These are phyloP conservation scores for Trichoderma asperelloides DNA, from an alignment of 495 filamentous ascomycete genomes.

Conservation along the genomic window DNA sequence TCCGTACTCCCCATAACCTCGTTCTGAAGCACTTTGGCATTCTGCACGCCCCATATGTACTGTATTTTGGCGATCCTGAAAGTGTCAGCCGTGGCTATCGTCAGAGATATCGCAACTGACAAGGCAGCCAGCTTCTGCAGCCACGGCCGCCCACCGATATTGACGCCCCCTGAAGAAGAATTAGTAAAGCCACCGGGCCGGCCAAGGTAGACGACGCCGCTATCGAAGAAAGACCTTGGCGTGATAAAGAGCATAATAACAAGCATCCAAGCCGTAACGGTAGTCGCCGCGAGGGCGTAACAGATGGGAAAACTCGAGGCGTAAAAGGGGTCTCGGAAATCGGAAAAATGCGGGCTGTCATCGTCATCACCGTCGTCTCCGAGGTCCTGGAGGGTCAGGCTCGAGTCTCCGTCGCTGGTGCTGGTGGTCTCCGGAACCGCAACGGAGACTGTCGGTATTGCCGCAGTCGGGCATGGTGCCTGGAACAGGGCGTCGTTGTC, in stretches of 20 bases:
- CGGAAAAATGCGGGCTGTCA: constrained; percentile 30
- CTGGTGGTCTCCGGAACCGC: constrained; percentile 28
- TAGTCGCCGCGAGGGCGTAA: constrained; percentile 84
- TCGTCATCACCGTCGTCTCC: constrained; percentile 11
- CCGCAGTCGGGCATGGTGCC: constrained; percentile 46
- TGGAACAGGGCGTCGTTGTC: constrained; percentile 52
- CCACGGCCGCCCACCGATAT: constrained; percentile 89
- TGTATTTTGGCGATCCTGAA: constrained; percentile 74
- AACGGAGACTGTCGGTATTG: constrained; percentile 30
- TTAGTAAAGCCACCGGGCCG: constrained; percentile 71
- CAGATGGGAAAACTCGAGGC: constrained; percentile 82
- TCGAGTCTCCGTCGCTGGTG: constrained; percentile 25
- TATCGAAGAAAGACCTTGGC: constrained; percentile 77
- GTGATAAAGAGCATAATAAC: constrained; percentile 92
- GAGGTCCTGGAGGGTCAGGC: constrained; percentile 12
- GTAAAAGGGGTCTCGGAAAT: constrained; percentile 80
- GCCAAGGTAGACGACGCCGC: constrained; percentile 72
- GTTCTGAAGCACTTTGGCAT: constrained; percentile 62
- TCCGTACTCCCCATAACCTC: constrained; percentile 74
- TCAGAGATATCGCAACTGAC: constrained; percentile 82
- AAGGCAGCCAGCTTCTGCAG: constrained; percentile 90
- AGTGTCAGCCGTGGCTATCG: constrained; percentile 84
- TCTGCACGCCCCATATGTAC: constrained; percentile 59
- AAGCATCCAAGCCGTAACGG: constrained; percentile 85
- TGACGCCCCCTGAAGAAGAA: constrained; percentile 64